Conservation (phyloP, 345 rosid species). For the Limnanthes douglasii region DNA sequence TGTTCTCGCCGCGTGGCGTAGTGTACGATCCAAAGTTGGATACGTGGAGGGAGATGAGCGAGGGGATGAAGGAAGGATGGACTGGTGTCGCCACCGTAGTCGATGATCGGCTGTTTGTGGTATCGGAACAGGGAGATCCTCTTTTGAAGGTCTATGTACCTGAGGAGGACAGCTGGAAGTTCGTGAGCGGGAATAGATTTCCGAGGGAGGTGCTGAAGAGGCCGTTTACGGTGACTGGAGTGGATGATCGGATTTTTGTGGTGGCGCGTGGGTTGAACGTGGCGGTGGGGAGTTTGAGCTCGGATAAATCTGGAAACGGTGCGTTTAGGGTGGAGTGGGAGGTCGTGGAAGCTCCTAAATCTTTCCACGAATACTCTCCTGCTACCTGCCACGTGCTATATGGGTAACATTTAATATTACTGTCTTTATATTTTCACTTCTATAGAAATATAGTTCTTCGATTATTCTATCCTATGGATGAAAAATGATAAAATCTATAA, state of each 20-base stretch:
- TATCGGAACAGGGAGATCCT: conserved; percentile 52
- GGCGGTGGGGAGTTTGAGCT: conserved; percentile 28
- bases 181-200: conserved; percentile 36
- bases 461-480: too few species aligned
- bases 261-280: conserved; percentile 38
- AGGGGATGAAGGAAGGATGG: conserved; percentile 68
- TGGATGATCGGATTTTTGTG: conserved; percentile 33
- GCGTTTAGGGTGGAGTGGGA: conserved; percentile 30
- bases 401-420: too few species aligned
- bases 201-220: conserved; percentile 27
- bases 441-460: too few species aligned
- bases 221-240: conserved; percentile 37
- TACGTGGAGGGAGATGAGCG: conserved; percentile 52
- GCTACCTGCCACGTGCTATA: conserved; percentile 42
- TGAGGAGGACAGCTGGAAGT: conserved; percentile 34
- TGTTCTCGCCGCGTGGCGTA: conserved; percentile 38
- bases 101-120: conserved; percentile 25
- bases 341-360: conserved; percentile 21
- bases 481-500: too few species aligned
- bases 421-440: too few species aligned
- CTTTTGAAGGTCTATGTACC: conserved; percentile 45
- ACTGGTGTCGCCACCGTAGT: conserved; percentile 43
- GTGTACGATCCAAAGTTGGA: conserved; percentile 26
- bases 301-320: conserved; percentile 13
- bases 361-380: conserved; percentile 29